phyloP scores from a whole-genome alignment of 495 filamentous ascomycete genomes.

The Hypoxylon lenormandii region DNA sequence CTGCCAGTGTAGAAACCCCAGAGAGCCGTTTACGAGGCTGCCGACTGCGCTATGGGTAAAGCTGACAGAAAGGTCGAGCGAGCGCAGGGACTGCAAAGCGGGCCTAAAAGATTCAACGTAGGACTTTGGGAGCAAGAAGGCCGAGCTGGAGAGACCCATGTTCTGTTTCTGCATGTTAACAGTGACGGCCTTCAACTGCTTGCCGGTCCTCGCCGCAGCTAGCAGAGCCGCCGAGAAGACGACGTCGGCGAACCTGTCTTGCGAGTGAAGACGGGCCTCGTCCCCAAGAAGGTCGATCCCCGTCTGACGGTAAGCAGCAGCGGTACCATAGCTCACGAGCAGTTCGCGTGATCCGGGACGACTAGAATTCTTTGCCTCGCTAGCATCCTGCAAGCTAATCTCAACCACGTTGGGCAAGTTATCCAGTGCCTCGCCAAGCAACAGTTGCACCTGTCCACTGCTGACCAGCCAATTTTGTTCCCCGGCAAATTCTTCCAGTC shows the following conservation, averaged over 20 bases:
- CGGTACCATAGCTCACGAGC: conserved; percentile 39
- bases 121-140: conserved; percentile 36
- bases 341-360: conserved; percentile 22
- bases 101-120: conserved; percentile 21
- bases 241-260: conserved; percentile 43
- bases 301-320: conserved; percentile 26
- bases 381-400: conserved; percentile 54
- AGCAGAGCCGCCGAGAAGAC: conserved; percentile 38
- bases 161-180: conserved; percentile 33
- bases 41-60: conserved; percentile 42
- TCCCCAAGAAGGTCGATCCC: conserved; percentile 32
- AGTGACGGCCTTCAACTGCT: conserved; percentile 21
- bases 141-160: conserved; percentile 45
- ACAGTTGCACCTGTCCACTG: conserved; percentile 37
- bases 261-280: conserved; percentile 20
- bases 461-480: conserved; percentile 46
- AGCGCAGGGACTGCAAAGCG: conserved; percentile 18
- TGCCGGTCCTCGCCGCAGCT: conserved; percentile 34
- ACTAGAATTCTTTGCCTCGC: conserved; percentile 13
- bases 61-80: conserved; percentile 42
- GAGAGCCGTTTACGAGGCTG: conserved; percentile 28
- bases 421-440: conserved; percentile 53
- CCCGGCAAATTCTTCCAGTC: conserved; percentile 36
- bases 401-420: conserved; percentile 54
- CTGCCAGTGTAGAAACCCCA: conserved; percentile 40